Conservation (phyloP, 768 basidiomycete genomes). For the Suillus bovinus region DNA sequence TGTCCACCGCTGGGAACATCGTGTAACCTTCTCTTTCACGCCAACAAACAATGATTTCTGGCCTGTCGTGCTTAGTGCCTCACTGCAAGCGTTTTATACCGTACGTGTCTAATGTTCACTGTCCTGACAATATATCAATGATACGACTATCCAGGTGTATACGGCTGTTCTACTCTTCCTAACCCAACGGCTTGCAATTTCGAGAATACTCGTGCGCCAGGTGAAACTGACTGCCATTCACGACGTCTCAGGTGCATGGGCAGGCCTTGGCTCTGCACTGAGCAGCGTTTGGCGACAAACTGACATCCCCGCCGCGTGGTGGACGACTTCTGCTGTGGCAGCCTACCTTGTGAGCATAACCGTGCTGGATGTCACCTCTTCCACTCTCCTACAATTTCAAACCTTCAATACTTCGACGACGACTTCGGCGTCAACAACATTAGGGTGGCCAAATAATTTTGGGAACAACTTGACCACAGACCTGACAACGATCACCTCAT, state of each 20-base stretch:
- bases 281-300: background rate
- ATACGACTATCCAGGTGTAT: no score
- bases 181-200: no score
- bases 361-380: background rate
- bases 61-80: slow-evolving; percentile 3
- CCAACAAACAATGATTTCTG: background rate
- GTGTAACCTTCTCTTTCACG: background rate
- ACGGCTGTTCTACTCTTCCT: no score
- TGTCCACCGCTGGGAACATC: slow-evolving; percentile 1
- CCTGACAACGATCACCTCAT: background rate
- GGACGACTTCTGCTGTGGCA: background rate
- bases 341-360: background rate
- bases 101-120: background rate
- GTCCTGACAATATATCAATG: no score
- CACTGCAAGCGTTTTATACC: slow-evolving; percentile 10
- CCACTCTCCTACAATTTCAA: background rate
- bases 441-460: background rate
- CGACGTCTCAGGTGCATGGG: background rate
- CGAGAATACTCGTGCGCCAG: no score
- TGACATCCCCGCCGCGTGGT: background rate
- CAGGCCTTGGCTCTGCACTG: background rate
- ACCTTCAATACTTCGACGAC: background rate
- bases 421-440: background rate
- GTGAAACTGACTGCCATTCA: background rate
- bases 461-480: no score